Evolutionary conservation across 768 basidiomycete genomes (phyloP).

Genomic region (Mycena belliarum): DNA sequence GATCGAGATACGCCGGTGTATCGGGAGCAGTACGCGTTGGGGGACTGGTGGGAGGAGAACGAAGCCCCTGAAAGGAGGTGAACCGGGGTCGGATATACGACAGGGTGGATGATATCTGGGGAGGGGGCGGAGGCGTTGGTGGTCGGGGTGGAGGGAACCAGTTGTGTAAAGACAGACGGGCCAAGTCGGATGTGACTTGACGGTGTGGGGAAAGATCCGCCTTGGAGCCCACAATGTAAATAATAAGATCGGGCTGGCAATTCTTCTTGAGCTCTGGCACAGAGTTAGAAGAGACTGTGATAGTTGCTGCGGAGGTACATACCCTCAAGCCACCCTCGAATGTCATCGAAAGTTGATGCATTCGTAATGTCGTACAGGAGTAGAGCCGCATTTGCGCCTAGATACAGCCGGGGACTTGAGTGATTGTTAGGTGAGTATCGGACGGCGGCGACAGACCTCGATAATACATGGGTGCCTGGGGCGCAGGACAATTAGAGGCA

Average conservation of each 20-base stretch:
- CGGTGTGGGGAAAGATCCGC: slow-evolving; percentile 74
- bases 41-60: slow-evolving; percentile 59
- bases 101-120: slow-evolving; percentile 61
- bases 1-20: slow-evolving; percentile 63
- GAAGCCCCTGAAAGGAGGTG: slow-evolving; percentile 66
- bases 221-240: slow-evolving; percentile 95
- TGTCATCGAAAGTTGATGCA: slow-evolving; percentile 83
- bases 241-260: slow-evolving; percentile 83
- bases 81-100: slow-evolving; percentile 80
- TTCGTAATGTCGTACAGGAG: slow-evolving; percentile 96
- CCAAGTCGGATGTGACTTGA: slow-evolving; percentile 79
- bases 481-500: slow-evolving; percentile 21
- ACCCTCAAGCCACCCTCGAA: slow-evolving; percentile 92
- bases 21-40: slow-evolving; percentile 51
- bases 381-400: slow-evolving; percentile 90
- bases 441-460: slow-evolving; percentile 45
- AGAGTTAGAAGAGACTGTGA: slow-evolving; percentile 16
- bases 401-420: slow-evolving; percentile 13
- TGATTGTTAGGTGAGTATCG: slow-evolving; percentile 21
- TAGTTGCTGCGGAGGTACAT: too few species aligned
- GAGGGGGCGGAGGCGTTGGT: slow-evolving; percentile 64
- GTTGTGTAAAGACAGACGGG: slow-evolving; percentile 78
- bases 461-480: slow-evolving; percentile 94
- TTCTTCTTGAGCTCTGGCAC: slow-evolving; percentile 84
- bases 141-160: slow-evolving; percentile 86